Conservation (phyloP, 1,284 basidiomycete species). For the Stygiomarasmius scandens region DNA sequence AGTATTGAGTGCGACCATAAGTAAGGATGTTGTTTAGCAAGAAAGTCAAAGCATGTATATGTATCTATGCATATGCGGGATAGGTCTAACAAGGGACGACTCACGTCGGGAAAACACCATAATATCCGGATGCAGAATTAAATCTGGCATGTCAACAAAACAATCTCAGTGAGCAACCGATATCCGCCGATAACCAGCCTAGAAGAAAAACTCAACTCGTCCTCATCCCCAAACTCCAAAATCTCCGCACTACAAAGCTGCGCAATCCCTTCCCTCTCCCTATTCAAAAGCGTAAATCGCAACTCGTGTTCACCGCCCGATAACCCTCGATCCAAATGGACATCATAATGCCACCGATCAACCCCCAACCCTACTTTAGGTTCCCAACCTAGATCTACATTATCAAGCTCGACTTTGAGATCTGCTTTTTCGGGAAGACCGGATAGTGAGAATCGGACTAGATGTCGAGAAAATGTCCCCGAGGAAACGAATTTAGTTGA, state of each 20-base stretch:
- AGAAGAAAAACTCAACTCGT: conserved; percentile 45
- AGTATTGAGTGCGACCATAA: not conserved
- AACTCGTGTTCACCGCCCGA: conserved; percentile 57
- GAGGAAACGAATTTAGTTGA: conserved; percentile 63
- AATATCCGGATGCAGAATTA: conserved; percentile 56
- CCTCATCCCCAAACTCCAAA: conserved; percentile 70
- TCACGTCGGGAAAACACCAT: conserved; percentile 78
- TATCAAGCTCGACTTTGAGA: conserved; percentile 66
- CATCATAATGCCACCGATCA: conserved; percentile 76
- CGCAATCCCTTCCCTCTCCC: conserved; percentile 55
- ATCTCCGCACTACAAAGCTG: conserved; percentile 80
- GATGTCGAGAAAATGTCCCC: conserved; percentile 62
- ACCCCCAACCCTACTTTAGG: conserved; percentile 58
- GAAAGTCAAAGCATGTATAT: no score
- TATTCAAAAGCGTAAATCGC: conserved; percentile 57
- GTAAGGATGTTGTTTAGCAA: not conserved
- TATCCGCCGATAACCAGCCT: no score
- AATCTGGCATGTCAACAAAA: conserved; percentile 52
- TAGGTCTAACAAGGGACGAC: conserved; percentile 20
- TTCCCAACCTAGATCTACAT: conserved; percentile 57
- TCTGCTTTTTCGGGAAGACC: conserved; percentile 65
- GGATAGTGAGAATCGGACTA: conserved; percentile 76
- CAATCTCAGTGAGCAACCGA: conserved; percentile 3
- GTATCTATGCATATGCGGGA: no score
- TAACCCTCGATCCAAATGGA: conserved; percentile 36